phyloP scores from a whole-genome alignment of 345 rosid genomes.

The Eucalyptus marginata region DNA sequence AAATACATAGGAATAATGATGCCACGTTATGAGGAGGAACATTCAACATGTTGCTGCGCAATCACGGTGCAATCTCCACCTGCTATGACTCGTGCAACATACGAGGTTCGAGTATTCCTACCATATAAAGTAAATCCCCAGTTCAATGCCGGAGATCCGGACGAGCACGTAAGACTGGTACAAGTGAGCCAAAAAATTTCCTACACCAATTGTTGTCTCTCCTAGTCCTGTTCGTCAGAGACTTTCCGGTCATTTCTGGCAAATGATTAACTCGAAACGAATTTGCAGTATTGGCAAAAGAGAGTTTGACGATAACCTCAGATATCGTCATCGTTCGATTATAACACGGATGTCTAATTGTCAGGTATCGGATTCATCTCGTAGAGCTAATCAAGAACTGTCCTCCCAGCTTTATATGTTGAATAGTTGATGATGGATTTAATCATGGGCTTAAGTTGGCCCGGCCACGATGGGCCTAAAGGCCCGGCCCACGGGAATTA shows the following conservation, averaged over 20 bases:
- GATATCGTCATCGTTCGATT: no score
- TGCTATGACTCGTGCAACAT: background rate
- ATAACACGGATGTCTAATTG: no score
- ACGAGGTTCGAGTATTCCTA: background rate
- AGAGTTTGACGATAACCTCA: no score
- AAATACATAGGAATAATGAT: background rate
- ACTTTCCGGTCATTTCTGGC: no score
- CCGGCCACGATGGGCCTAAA: no score
- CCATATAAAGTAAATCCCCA: background rate
- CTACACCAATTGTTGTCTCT: background rate
- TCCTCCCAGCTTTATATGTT: constrained; percentile 15
- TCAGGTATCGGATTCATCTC: constrained; percentile 58
- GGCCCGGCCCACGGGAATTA: no score
- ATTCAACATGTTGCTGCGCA: background rate
- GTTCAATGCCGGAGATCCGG: background rate
- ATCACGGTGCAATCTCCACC: background rate
- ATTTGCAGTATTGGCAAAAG: no score
- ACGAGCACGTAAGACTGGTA: background rate
- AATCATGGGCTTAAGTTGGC: no score
- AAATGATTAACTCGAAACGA: no score
- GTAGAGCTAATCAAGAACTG: constrained; percentile 75
- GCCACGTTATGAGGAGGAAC: background rate
- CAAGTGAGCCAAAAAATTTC: background rate
- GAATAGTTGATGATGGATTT: no score
- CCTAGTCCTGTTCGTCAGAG: no score